Evolutionary conservation across 2,329 filamentous ascomycete genomes (phyloP), one percentile per base, ranked within the genome.

Genomic region (Phoma sp.): DNA sequence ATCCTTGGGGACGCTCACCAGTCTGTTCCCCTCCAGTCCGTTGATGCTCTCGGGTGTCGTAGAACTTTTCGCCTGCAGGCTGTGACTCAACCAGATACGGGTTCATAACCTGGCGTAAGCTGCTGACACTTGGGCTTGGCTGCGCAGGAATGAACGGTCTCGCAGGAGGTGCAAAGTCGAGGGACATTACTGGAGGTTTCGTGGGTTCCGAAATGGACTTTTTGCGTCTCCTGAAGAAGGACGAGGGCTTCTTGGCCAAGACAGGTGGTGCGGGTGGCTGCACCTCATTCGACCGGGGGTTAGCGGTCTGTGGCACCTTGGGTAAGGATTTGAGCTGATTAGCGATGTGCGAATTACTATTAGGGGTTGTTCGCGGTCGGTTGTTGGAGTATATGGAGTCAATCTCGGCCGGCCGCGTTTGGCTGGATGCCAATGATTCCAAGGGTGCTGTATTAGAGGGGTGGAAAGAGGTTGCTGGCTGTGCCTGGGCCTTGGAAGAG

Each of bases 201-300:
- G 85, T 82, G 37, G 74, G 72, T 59, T 96, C 92, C 12, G 86
- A 84, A 28, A 92, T 77, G 5, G 93, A 96, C 83, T 93, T 96
- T 84, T 98, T 98, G 59, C 93, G 85, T 55, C 95, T 84, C 58
- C 95, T 85, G 78, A 98, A 98, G 78, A 99, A 98, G 0, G 92
- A 93, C 1, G 93, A 96, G 4, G 91, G 86, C 75, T 97, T 97
- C 80, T 97, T 97, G 66, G 91, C 90, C 45, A 97, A 78, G 3
- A 69, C 67, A 20, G 61, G 66, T 42, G 64, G 67, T 40, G 60
- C 57, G 21, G 61, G 61, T 37, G 61, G 65, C 48, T 66, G 68
- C 23, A 48, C 53, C 21, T 68, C 64, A 25, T 56, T 63, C 25
- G 66, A 60, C 37, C 58, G 47, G n/a, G 65, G 62, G 7, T 40